These are phyloP conservation scores for Cryptosporidium xiaoi DNA, from an alignment of 169 alveolate genomes.

Conservation along the genomic window DNA sequence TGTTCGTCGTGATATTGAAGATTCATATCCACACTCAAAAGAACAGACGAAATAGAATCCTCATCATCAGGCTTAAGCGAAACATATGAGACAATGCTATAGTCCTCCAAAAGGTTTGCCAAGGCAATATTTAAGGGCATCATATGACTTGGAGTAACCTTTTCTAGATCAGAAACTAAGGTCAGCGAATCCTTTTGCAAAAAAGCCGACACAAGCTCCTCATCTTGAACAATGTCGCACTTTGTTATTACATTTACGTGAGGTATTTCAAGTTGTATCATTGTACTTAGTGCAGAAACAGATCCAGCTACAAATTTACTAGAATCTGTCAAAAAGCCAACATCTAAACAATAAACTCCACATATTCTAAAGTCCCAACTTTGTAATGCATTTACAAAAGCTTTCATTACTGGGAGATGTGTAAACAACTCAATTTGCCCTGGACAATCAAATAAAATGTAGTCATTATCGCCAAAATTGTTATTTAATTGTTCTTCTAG, in stretches of 20 bases:
- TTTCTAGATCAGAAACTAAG: slow-evolving; percentile 41
- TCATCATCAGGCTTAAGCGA: slow-evolving; percentile 65
- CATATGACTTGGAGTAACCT: slow-evolving; percentile 57
- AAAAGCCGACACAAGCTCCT: slow-evolving; percentile 41
- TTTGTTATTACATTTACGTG: slow-evolving; percentile 94
- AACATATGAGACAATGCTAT: slow-evolving; percentile 61
- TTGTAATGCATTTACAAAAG: slow-evolving; percentile 85
- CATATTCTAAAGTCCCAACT: slow-evolving; percentile 91
- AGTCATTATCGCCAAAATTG: slow-evolving; percentile 92
- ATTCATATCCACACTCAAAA: slow-evolving; percentile 56
- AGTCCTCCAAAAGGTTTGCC: slow-evolving; percentile 65
- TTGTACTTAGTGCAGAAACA: slow-evolving; percentile 93
- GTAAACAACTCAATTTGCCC: slow-evolving; percentile 97
- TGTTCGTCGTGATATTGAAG: slow-evolving; percentile 63
- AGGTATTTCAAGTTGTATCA: slow-evolving; percentile 95
- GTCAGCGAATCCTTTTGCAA: slow-evolving; percentile 54
- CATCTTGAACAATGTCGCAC: slow-evolving; percentile 91
- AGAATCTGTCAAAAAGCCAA: slow-evolving; percentile 93
- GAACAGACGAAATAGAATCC: slow-evolving; percentile 38
- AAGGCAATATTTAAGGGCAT: slow-evolving; percentile 68
- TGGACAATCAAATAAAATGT: slow-evolving; percentile 95
- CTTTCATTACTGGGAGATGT: slow-evolving; percentile 93
- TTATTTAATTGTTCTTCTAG: slow-evolving; percentile 92
- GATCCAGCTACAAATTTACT: slow-evolving; percentile 94
- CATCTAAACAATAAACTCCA: slow-evolving; percentile 93